A percentile compares a stretch with the other conserved stretches of the same genome.
Evolutionary conservation across 2,329 filamentous ascomycete genomes (phyloP).

Genomic region (Kalmusia sp.): DNA sequence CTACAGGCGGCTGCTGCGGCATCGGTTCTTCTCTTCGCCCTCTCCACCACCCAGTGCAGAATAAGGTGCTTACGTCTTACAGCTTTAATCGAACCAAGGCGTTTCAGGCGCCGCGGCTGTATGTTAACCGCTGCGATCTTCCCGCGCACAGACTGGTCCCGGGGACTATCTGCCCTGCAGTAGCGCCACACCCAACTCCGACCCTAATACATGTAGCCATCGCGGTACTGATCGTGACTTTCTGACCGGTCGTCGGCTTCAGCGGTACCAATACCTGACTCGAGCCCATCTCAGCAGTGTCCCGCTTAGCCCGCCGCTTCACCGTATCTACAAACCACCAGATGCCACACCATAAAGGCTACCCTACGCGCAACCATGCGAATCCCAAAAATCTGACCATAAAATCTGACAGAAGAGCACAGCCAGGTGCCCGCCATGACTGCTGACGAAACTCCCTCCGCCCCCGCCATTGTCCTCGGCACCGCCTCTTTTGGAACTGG

Average conservation of each 20-base stretch:
- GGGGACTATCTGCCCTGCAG: no score
- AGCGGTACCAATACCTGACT: not conserved
- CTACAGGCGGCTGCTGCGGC: no score
- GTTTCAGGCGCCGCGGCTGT: no score
- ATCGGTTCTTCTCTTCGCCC: no score
- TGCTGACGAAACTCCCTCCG: not conserved
- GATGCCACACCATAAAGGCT: not conserved
- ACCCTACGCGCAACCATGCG: not conserved
- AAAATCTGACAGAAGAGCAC: not conserved
- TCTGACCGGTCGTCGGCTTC: not conserved
- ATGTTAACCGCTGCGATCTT: no score
- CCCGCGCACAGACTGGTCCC: no score
- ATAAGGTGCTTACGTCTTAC: no score
- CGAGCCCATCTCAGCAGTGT: not conserved
- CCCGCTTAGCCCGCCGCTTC: no score
- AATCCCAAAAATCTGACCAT: not conserved
- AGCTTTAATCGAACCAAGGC: no score
- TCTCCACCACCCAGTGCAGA: no score
- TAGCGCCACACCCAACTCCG: no score
- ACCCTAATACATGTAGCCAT: no score
- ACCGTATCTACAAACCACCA: not conserved
- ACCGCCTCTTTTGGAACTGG: slow-evolving; percentile 11
- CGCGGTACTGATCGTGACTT: not conserved
- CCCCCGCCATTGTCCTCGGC: slow-evolving; percentile 7
- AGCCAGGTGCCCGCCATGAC: slow-evolving; percentile 2